Evolutionary conservation across 306 rosid species (phyloP), one percentile per base, ranked within the genome.

Genomic region (Prunus kanzakura): DNA sequence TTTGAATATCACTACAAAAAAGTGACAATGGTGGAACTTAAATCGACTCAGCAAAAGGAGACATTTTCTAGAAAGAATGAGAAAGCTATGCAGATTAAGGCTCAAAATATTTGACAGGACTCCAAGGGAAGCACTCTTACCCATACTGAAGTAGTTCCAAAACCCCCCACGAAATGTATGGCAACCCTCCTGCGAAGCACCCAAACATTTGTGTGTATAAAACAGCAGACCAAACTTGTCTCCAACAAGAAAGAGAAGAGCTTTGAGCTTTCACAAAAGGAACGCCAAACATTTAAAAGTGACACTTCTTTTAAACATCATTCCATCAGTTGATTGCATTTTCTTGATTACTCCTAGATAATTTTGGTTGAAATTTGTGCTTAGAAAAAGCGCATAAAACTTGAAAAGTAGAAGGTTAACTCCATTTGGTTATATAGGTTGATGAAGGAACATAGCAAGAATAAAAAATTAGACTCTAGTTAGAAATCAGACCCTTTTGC

Each of bases 91-190:
- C 69, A 76, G 67, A 70, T 52, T 55, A 38, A 80, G 61, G 74
- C n/a, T 78, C 77, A 57, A 81, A 78, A 32, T 47, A 30, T 12
- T 58, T 14, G 73, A 54, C 61, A 50, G 51, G 80, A 76, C 70
- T 52, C 49, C 32, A 22, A 70, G 77, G 67, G 70, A 81, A 76
- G 50, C 49, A 78, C 20, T 79, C 89, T 85, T 84, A 92, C 99
- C 99, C 97, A 95, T 90, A 86, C 99, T 95, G 85, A 92, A 95
- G 88, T 92, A 90, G 88, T 95, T 95, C 97, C 97, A 92, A 83
- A 92, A 95, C 72, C 99, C 99, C 10, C 99, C 99, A 43, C 97
- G 99, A 81, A 90, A 95, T 25, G 97, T 95, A 80, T 89, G 92
- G 81, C 27, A 83, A 67, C 99, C 99, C 69, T 88, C 96, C 99